These are phyloP conservation scores for Leptographium procerum DNA, from an alignment of 2,329 filamentous ascomycete species.

Conservation along the genomic window DNA sequence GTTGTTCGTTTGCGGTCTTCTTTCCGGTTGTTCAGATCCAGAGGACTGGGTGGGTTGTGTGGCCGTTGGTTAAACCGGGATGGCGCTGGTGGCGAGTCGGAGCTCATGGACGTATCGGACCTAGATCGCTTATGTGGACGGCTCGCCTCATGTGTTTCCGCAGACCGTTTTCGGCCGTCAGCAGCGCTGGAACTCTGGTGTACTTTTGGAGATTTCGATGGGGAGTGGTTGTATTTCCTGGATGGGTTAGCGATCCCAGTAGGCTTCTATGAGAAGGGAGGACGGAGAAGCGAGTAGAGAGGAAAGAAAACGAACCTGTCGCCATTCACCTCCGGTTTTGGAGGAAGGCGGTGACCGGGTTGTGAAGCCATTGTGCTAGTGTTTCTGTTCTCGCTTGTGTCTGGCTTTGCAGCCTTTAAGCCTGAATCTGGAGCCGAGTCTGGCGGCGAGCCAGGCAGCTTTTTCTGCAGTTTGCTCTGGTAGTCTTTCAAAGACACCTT, in stretches of 20 bases:
- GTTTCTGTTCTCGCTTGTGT: conserved; percentile 7
- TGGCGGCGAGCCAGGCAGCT: conserved; percentile 23
- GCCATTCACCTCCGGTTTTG: conserved; percentile 15
- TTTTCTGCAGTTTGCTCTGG: conserved; percentile 36
- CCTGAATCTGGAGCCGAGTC: conserved; percentile 14
- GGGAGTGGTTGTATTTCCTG: conserved; percentile 15
- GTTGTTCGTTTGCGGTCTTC: conserved; percentile 5
- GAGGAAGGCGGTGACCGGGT: conserved; percentile 3
- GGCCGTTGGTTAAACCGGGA: conserved; percentile 4
- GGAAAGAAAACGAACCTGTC: conserved; percentile 17
- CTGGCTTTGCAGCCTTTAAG: conserved; percentile 4
- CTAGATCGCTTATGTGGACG: conserved; percentile 36
- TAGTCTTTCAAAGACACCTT: conserved; percentile 48
- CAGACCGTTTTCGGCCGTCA: conserved; percentile 34
- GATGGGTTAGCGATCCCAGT: conserved; percentile 9
- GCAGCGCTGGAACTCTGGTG: conserved; percentile 24
- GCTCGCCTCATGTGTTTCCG: conserved; percentile 31
- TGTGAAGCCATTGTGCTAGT: conserved; percentile 12
- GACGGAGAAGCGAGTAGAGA: background rate
- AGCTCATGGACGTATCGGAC: conserved; percentile 21
- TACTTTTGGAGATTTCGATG: conserved; percentile 20
- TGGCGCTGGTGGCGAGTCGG: conserved; percentile 8
- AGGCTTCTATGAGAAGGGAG: background rate
- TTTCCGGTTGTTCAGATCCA: conserved; percentile 8
- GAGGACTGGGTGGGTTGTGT: conserved; percentile 9